phyloP scores from a whole-genome alignment of 371 early-diverging fungal genomes.

The Umbelopsis sp. region DNA sequence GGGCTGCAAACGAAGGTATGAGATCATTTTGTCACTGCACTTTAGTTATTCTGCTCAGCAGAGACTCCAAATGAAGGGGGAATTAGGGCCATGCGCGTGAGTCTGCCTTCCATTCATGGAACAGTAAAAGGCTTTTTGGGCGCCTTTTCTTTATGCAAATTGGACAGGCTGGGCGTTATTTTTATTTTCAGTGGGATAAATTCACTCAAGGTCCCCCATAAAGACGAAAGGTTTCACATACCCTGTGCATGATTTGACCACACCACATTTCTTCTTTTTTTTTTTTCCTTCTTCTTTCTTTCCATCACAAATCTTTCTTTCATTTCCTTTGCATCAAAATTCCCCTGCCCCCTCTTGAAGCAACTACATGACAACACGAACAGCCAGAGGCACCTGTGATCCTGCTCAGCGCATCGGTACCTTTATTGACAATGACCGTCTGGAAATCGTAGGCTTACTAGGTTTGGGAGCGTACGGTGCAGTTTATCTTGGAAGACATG shows the following conservation, averaged over 20 bases:
- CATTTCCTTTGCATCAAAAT: neutral
- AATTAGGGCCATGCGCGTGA: neutral
- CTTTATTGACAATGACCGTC: conserved; percentile 32
- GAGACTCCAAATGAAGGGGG: too few species aligned
- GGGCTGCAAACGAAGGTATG: neutral
- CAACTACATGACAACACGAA: conserved; percentile 15
- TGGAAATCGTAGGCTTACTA: conserved; percentile 52
- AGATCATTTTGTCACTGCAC: neutral
- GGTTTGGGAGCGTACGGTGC: conserved; percentile 75
- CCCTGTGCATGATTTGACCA: neutral
- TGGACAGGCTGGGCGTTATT: conserved; percentile 12
- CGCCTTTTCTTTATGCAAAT: conserved; percentile 3
- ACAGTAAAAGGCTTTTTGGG: neutral
- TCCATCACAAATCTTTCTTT: neutral
- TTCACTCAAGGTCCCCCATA: neutral
- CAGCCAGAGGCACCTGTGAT: conserved; percentile 18
- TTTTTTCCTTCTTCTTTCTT: neutral
- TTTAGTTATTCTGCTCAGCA: too few species aligned
- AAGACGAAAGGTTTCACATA: conserved; percentile 9
- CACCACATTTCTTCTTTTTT: neutral
- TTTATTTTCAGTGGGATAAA: neutral
- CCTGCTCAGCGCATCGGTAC: conserved; percentile 29
- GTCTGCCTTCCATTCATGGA: conserved; percentile 10
- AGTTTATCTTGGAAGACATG: conserved; percentile 61
- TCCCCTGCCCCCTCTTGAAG: neutral